Evolutionary conservation across 306 rosid species (phyloP).

Genomic region (Ormosia emarginata): DNA sequence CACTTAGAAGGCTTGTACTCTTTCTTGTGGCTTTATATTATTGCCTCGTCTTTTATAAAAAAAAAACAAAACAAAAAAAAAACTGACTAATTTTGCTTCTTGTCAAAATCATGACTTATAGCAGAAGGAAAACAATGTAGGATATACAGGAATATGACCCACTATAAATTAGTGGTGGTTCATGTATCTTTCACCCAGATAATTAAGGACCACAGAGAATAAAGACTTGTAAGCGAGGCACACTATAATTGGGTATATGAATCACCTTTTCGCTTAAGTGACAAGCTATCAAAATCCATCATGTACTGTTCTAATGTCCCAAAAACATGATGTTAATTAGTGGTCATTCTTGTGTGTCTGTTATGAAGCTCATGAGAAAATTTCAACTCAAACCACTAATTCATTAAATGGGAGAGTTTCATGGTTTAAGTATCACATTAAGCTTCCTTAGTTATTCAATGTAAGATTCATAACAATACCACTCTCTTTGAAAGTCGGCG

Average conservation of each 20-base stretch:
- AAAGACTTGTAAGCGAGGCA: neutral
- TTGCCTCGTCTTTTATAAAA: too few relatives aligned
- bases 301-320: neutral
- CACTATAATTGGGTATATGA: neutral
- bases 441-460: too few relatives aligned
- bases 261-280: neutral
- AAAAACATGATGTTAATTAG: neutral
- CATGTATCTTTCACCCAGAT: neutral
- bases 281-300: neutral
- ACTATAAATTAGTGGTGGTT: neutral
- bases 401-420: too few relatives aligned
- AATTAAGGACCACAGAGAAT: neutral
- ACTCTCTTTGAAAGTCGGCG: too few relatives aligned
- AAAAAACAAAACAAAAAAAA: too few relatives aligned
- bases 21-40: too few relatives aligned
- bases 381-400: too few relatives aligned
- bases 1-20: too few relatives aligned
- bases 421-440: too few relatives aligned
- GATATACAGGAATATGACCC: neutral
- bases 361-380: too few relatives aligned
- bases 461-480: too few relatives aligned
- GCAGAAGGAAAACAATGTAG: neutral
- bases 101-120: neutral
- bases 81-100: neutral
- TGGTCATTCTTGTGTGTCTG: neutral